Evolutionary conservation across 371 early-diverging fungal genomes (phyloP), one percentile per base, ranked within the genome.

Genomic region (Chytridium lagenaria): DNA sequence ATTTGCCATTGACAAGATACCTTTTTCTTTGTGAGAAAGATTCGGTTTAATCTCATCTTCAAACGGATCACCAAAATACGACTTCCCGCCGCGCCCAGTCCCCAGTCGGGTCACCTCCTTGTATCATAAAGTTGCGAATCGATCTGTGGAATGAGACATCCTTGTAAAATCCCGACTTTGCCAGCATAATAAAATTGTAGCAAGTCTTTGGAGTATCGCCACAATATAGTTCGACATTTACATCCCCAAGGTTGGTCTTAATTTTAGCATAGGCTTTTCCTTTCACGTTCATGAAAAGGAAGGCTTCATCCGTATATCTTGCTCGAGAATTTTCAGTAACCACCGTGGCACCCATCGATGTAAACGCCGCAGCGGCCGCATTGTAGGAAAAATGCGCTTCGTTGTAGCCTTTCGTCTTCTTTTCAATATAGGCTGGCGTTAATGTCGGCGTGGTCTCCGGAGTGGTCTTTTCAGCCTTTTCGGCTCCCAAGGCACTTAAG

Each of bases 101-200:
- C n/a, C 98, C 96, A 7, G 94, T 92, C 59, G 96, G 93, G 81
- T 97, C 98, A 31, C 97, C 98, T 30, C 96, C 96, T 86, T 97
- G 97, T 26, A 96, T 85, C 95, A 98, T 97, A 76, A 97, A 98
- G 37, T 91, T 89, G 68, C 88, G 89, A 72, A 98, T 97, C 55
- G 86, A 88, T 67, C 97, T 89, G 84, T 97, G 97, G 80, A 98
- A 97, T 10, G 81, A 78, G 22, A 85, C 85, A 38, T 85, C 81
- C 66, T 94, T 90, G 81, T 97, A 95, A 73, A 95, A 66, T 19
- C 80, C 85, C 31, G 67, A 69, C 79, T 92, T 92, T 0, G 95
- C 91, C 52, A 97, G 85, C 86, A 89, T 85, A 44, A 97, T 85
- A 79, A 97, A 95, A 76, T 98, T 98, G 80, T 93, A 92, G 79